phyloP scores from a whole-genome alignment of 768 basidiomycete genomes.

The Rhizopogon vinicolor region DNA sequence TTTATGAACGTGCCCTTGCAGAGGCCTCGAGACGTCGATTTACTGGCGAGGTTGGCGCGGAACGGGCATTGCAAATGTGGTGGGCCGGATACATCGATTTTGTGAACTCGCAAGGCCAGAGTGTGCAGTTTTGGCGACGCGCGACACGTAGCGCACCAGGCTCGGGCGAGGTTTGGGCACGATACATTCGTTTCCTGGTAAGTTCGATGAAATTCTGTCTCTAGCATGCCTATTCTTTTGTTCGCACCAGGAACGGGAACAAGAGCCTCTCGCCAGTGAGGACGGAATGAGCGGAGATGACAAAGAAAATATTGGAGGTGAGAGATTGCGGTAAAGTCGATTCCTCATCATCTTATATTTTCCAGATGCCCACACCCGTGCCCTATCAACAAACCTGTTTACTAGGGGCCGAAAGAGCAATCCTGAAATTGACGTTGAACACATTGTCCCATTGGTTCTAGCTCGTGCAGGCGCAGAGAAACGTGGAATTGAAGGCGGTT shows the following conservation, averaged over 20 bases:
- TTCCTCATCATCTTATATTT: not conserved
- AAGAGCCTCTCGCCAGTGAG: not conserved
- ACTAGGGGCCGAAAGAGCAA: conserved; percentile 23
- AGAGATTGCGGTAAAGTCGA: not conserved
- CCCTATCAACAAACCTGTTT: conserved; percentile 50
- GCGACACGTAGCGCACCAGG: conserved; percentile 71
- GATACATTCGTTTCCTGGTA: conserved; percentile 71
- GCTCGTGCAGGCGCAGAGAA: conserved; percentile 65
- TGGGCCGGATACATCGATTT: conserved; percentile 76
- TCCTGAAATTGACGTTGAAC: conserved; percentile 48
- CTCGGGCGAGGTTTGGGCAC: conserved; percentile 75
- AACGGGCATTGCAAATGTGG: conserved; percentile 55
- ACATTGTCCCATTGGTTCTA: conserved; percentile 57
- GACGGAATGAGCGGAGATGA: not conserved
- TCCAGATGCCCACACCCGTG: conserved; percentile 55
- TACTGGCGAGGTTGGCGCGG: conserved; percentile 48
- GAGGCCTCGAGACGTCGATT: conserved; percentile 63
- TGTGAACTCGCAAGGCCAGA: conserved; percentile 35
- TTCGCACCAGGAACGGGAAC: conserved; percentile 16
- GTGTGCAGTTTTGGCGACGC: conserved; percentile 26
- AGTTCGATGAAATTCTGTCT: conserved; percentile 10
- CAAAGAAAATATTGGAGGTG: not conserved
- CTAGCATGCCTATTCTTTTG: not conserved
- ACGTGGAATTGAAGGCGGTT: conserved; percentile 43
- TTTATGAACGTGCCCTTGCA: conserved; percentile 74